Evolutionary conservation across 2,329 filamentous ascomycete species (phyloP).

Genomic region (Venturia nashicola): DNA sequence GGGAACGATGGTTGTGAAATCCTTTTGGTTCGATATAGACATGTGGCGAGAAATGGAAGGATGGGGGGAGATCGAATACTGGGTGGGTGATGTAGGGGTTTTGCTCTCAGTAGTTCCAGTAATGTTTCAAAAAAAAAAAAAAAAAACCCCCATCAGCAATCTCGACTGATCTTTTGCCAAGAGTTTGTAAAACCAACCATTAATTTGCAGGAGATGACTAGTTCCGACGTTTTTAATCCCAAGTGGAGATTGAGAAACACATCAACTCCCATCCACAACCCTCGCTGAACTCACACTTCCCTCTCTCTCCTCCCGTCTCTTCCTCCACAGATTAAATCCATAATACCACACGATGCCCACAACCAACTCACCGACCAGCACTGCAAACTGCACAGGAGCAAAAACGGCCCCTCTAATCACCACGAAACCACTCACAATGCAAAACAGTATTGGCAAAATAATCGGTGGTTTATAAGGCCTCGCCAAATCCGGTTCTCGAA

Average conservation of each 20-base stretch:
- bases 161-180: too few relatives aligned
- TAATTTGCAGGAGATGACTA: too few relatives aligned
- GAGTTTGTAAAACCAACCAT: too few relatives aligned
- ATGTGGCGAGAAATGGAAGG: too few relatives aligned
- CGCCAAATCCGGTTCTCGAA: slow-evolving; percentile 40
- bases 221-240: too few relatives aligned
- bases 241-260: too few relatives aligned
- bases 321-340: not conserved
- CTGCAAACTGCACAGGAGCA: slow-evolving; percentile 40
- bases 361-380: slow-evolving; percentile 40
- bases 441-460: slow-evolving; percentile 40
- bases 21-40: too few relatives aligned
- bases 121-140: too few relatives aligned
- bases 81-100: too few relatives aligned
- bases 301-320: not conserved
- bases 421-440: slow-evolving; percentile 47
- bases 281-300: not conserved
- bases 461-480: slow-evolving; percentile 45
- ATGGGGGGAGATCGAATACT: too few relatives aligned
- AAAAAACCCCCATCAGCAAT: too few relatives aligned
- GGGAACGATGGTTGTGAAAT: too few relatives aligned
- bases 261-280: not conserved
- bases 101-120: not conserved
- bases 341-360: slow-evolving; percentile 31
- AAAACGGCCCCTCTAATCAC: slow-evolving; percentile 47